Base-by-base conservation (phyloP, 495 filamentous ascomycete genomes). In the Coniosporium apollinis region DNA sequence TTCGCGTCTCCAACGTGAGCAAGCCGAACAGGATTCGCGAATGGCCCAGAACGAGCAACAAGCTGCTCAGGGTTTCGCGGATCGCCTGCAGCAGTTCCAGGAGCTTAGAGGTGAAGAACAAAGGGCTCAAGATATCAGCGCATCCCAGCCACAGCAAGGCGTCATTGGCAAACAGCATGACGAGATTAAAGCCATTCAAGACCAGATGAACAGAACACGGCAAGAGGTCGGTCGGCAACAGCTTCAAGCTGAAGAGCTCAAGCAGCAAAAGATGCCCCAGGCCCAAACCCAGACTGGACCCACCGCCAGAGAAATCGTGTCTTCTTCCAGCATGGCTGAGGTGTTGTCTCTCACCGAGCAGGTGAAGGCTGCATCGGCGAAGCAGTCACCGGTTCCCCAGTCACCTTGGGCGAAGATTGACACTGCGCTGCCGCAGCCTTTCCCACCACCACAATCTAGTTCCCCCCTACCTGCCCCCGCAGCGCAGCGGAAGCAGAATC, bases 381-480 rank as follows among this genome's bases (percentile, higher is more conserved):
- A 75, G 49, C 72, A 82, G 46, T 65, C 72, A 42, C 64, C 78
- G 28, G 51, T 58, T 26, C 48, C 57, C 33, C 69, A 79, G 25
- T 67, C 69, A 8, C 64, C 65, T 9, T 78, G 73, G 74, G 60
- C 54, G 14, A 74, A 74, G 45, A 52, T 64, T 13, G 70, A 78
- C 22, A 42, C 63, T 28, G 72, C 69, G 18, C 63, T 91, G 50
- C 77, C 81, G 46, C 80, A 72, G 57, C 80, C 84, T 14, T 91
- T 91, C 60, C 70, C 70, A 22, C 79, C 81, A 19, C 72, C 76
- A 18, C 70, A 69, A 30, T 79, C 79, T 4, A 64, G 65, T 2
- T 91, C 82, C 1, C 83, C 82, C 29, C 65, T 93, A 24, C 82
- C 84, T 5, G 85, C 85, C 0, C 85, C 85, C 7, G 76, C 80